phyloP scores from a whole-genome alignment of 208 protist genomes.

The Crithidia brevicula region DNA sequence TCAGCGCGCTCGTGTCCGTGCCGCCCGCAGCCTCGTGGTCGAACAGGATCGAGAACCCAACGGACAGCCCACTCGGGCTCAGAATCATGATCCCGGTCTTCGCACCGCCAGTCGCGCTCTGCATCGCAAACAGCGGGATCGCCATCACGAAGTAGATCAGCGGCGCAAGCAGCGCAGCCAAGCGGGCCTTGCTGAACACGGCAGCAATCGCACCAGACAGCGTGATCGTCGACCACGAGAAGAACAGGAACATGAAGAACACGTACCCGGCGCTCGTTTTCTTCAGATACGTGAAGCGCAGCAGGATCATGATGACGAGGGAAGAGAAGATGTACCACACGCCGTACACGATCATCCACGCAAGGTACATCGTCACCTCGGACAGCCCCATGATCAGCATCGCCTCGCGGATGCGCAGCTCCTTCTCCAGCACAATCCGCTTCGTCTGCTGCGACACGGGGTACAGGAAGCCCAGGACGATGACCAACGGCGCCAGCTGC shows the following conservation, averaged over 20 bases:
- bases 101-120: constrained; percentile 15
- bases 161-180: constrained; percentile 66
- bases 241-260: constrained; percentile 64
- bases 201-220: constrained; percentile 45
- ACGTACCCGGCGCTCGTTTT: constrained; percentile 32
- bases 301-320: constrained; percentile 54
- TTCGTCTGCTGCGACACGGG: constrained; percentile 68
- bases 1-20: constrained; percentile 20
- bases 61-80: constrained; percentile 38
- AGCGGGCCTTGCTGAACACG: constrained; percentile 74
- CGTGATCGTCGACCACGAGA: constrained; percentile 40
- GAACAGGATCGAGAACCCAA: constrained; percentile 28
- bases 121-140: constrained; percentile 40
- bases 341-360: constrained; percentile 54
- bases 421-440: constrained; percentile 81
- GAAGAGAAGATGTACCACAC: constrained; percentile 44
- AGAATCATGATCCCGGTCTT: constrained; percentile 38
- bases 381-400: constrained; percentile 85
- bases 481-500: constrained; percentile 33
- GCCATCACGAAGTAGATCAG: constrained; percentile 74
- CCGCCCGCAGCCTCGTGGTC: constrained; percentile 23
- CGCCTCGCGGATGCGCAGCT: constrained; percentile 73
- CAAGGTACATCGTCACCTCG: constrained; percentile 48
- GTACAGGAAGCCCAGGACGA: constrained; percentile 79
- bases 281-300: constrained; percentile 51